Evolutionary conservation across 441 rosid species (phyloP), one percentile per base, ranked within the genome.

Genomic region (Sinapis alba): DNA sequence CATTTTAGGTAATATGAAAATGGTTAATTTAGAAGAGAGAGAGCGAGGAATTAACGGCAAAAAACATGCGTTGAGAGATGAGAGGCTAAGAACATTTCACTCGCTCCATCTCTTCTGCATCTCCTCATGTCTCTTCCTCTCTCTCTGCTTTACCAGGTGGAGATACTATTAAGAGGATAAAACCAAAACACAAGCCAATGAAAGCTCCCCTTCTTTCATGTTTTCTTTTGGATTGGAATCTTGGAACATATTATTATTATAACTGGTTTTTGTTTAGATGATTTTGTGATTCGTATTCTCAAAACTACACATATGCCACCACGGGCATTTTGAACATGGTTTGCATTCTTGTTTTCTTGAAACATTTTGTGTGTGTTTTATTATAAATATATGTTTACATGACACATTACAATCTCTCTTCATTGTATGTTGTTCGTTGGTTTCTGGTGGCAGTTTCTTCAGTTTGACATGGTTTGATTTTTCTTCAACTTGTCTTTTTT

Each of bases 91-190:
- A 77, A 65, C 51, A 3, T 58, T 77, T 77, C 72, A 28, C 68
- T 77, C 71, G 4, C 54, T 77, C 76, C 80, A 71, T 70, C 71
- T 70, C 80, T 65, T 77, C 71, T 70, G 80, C 72, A 58, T 77
- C 80, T 76, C 78, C 78, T 75, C 78, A 30, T 59, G 65, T 62
- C 63, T 45, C 34, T 2, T 20, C 18, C 27, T 66, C 72, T 66
- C 72, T 66, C 68, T 75, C 69, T 75, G 56, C 68, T 54, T 76
- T 38, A 21, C 60, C 13, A 63, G 56, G 62, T 47, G 50, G 3
- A 65, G 62, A 65, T 58, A 65, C 76, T 77, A 58, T 71, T 70
- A 76, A 71, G 72, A 34, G 54, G 30, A 76, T 45, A 15, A 26
- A 54, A 47, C 74, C 75, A 64, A 70, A 50, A 63, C 23, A 76